These are phyloP conservation scores for Ploettnerulaceae sp. DNA, from an alignment of 2,329 filamentous ascomycete genomes.

Conservation along the genomic window DNA sequence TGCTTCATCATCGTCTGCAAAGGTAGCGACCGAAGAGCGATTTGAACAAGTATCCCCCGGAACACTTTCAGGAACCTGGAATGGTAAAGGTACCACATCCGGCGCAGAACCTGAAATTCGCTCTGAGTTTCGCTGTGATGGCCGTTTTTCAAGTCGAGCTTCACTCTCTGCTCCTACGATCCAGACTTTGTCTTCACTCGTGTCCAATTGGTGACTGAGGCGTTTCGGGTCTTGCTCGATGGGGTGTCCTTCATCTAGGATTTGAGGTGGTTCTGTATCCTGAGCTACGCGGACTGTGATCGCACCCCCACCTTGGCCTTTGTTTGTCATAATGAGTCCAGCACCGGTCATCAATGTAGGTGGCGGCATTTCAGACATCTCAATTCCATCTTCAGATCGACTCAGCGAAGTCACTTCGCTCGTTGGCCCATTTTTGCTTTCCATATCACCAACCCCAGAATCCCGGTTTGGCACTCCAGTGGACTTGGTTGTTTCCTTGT, in stretches of 20 bases:
- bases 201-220: conserved; percentile 35
- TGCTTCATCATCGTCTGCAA: conserved; percentile 58
- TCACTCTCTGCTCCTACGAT: conserved; percentile 34
- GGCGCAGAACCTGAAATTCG: conserved; percentile 39
- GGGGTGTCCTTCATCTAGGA: conserved; percentile 38
- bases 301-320: conserved; percentile 35
- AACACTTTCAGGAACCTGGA: conserved; percentile 51
- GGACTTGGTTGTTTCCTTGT: conserved; percentile 42
- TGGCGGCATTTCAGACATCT: conserved; percentile 46
- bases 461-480: conserved; percentile 20
- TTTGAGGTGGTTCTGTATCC: conserved; percentile 19
- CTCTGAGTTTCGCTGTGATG: conserved; percentile 29
- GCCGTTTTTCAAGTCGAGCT: conserved; percentile 28
- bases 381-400: conserved; percentile 45
- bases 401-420: conserved; percentile 29
- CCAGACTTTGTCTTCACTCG: conserved; percentile 34
- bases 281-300: conserved; percentile 25
- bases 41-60: no score
- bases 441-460: conserved; percentile 37
- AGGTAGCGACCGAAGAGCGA: conserved; percentile 64
- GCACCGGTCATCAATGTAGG: conserved; percentile 34
- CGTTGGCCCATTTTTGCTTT: conserved; percentile 38
- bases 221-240: conserved; percentile 51
- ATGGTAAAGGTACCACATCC: conserved; percentile 60
- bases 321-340: conserved; percentile 40